These are phyloP conservation scores for Echeveria elegans DNA, from an alignment of 164 flowering plant species.

Conservation along the genomic window DNA sequence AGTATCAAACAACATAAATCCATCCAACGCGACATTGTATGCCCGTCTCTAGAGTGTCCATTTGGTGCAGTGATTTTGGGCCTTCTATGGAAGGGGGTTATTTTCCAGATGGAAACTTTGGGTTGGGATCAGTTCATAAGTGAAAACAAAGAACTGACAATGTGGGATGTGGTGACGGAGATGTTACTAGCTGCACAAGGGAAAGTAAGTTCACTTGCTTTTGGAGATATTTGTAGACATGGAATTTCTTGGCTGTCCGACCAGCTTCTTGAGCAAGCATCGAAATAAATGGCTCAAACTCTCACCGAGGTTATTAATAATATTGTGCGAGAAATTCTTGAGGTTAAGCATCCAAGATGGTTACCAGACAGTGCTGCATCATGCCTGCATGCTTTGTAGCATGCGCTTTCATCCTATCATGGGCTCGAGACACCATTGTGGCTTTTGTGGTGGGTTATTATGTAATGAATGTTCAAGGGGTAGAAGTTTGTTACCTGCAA, in stretches of 20 bases:
- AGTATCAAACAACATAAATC: too few species aligned
- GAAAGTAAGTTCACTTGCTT: slow-evolving; percentile 60
- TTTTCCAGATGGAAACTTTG: slow-evolving; percentile 79
- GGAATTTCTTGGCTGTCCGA: slow-evolving; percentile 70
- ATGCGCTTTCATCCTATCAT: slow-evolving; percentile 88
- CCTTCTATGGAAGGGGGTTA: slow-evolving; percentile 55
- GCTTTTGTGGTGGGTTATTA: slow-evolving; percentile 92
- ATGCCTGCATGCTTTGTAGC: slow-evolving; percentile 86
- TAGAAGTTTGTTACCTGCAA: slow-evolving; percentile 80
- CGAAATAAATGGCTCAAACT: slow-evolving; percentile 94
- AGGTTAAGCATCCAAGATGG: slow-evolving; percentile 90
- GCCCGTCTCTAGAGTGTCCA: too few species aligned
- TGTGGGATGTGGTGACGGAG: slow-evolving; percentile 93
- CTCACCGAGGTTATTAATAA: slow-evolving; percentile 66
- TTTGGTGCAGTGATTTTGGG: too few species aligned
- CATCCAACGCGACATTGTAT: too few species aligned
- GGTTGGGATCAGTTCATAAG: slow-evolving; percentile 59
- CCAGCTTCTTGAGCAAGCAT: slow-evolving; percentile 84
- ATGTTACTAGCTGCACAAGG: slow-evolving; percentile 82
- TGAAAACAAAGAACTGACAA: slow-evolving; percentile 71
- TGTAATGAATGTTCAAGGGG: slow-evolving; percentile 80
- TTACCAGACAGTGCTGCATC: slow-evolving; percentile 86
- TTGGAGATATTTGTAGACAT: slow-evolving; percentile 64
- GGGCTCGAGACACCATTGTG: slow-evolving; percentile 94
- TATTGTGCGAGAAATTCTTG: slow-evolving; percentile 53